Base-by-base conservation (phyloP, 2,329 filamentous ascomycete genomes). In the Pseudohalonectria lignicola region DNA sequence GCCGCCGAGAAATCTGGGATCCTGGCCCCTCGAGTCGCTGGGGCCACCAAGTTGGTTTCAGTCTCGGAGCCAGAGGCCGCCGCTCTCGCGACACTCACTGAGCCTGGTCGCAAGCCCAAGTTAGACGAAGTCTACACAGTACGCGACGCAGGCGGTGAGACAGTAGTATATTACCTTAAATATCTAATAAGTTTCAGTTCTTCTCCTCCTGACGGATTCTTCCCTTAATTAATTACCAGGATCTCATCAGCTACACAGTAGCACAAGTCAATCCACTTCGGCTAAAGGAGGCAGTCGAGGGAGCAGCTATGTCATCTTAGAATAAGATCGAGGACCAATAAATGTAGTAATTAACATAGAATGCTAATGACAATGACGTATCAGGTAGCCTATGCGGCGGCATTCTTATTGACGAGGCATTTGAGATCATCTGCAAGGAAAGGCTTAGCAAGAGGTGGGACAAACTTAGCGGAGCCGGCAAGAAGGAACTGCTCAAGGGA, bases 41-140 rank as follows among this genome's bases (percentile, higher is more conserved):
- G 55, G 0, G 17, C 47, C 0, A 64, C 65, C 0, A 48, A 31
- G 0, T 31, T 65, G 4, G 21, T 39, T 0, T 61, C 66, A 31
- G 42, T 67, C 1, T 55, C 55, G 0, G 65, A 69, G 37, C 65
- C 64, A 0, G 64, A 69, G 39, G 64, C 63, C 0, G 64, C 63
- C 2, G 62, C 62, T 0, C 25, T 68, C 0, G 56, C 62, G 0
- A 56, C 54, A 0, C 39, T 66, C 0, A 41, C 47, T 0, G 55
- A 60, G 30, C 12, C n/a, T 3, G 28, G 1, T 39, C 59, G 0
- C 12, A 11, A 3, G 7, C 21, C 25, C 1, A 23, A 47, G 43
- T 8, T 18, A 1, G 43, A 37, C 4, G 44, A 49, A 18, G 41
- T 15, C 5, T 51, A 51, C 15, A 44, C 54, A 1, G 37, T 53